Evolutionary conservation across 2,329 filamentous ascomycete species (phyloP).

Genomic region (Scopulariopsis brevicaulis): DNA sequence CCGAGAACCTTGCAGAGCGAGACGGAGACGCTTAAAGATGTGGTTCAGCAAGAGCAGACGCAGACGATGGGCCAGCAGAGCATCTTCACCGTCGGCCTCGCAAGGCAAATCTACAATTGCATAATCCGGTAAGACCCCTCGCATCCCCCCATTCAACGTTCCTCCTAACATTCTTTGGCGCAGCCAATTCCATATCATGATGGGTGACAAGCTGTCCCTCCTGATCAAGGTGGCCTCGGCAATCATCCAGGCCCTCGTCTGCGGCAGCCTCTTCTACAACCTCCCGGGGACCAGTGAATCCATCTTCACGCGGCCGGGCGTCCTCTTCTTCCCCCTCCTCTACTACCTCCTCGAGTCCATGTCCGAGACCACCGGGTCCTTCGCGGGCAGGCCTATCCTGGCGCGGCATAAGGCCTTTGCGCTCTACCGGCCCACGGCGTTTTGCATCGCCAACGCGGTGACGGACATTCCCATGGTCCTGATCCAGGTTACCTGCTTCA

Average conservation of each 20-base stretch:
- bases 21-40: slow-evolving; percentile 27
- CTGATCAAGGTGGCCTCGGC: slow-evolving; percentile 41
- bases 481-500: slow-evolving; percentile 40
- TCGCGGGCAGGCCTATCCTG: slow-evolving; percentile 17
- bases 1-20: slow-evolving; percentile 20
- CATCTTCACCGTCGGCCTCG: slow-evolving; percentile 14
- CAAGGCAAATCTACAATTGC: slow-evolving; percentile 21
- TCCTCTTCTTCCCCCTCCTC: slow-evolving; percentile 22
- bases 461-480: slow-evolving; percentile 32
- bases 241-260: slow-evolving; percentile 52
- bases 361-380: slow-evolving; percentile 18
- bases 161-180: slow-evolving; percentile 11
- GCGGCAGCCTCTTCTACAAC: slow-evolving; percentile 56
- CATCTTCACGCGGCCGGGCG: slow-evolving; percentile 35
- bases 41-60: slow-evolving; percentile 12
- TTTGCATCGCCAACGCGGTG: slow-evolving; percentile 26
- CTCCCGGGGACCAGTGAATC: slow-evolving; percentile 38
- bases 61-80: slow-evolving; percentile 9
- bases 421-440: slow-evolving; percentile 18
- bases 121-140: slow-evolving; percentile 18
- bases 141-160: neutral
- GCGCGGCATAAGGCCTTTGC: slow-evolving; percentile 19
- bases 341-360: slow-evolving; percentile 31
- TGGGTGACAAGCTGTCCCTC: slow-evolving; percentile 18
- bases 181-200: slow-evolving; percentile 18